Conservation (phyloP, 2,329 filamentous ascomycete species). For the Cytospora schulzeri region DNA sequence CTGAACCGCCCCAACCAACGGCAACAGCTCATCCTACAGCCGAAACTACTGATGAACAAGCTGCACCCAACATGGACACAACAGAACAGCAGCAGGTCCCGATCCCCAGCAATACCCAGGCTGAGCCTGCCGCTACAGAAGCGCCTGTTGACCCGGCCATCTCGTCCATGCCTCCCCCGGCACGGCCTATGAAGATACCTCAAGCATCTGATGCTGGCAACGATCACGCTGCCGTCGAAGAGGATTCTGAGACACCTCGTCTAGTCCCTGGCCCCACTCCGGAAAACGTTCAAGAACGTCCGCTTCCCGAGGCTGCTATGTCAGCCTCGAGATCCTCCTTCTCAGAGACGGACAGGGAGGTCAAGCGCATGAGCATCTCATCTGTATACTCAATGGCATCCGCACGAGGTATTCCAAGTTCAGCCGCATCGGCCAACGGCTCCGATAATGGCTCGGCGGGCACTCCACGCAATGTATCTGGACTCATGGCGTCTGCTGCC, state of each 20-base stretch:
- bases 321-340: constrained; percentile 48
- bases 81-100: neutral
- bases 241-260: constrained; percentile 52
- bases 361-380: constrained; percentile 71
- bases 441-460: constrained; percentile 49
- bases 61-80: constrained; percentile 1
- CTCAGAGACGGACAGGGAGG: constrained; percentile 53
- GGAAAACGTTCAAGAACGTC: constrained; percentile 35
- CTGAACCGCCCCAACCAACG: constrained; percentile 10
- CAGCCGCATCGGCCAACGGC: constrained; percentile 54
- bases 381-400: constrained; percentile 73
- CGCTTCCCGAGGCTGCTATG: constrained; percentile 52
- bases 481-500: constrained; percentile 48
- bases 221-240: constrained; percentile 42
- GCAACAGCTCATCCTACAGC: constrained; percentile 4
- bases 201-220: constrained; percentile 46
- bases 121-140: constrained; percentile 61
- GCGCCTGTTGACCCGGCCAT: constrained; percentile 61
- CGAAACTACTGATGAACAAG: neutral
- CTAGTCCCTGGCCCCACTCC: constrained; percentile 41
- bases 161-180: constrained; percentile 62
- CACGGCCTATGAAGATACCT: constrained; percentile 46
- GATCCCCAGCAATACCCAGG: constrained; percentile 40
- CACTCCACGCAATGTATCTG: constrained; percentile 46
- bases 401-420: constrained; percentile 54